phyloP scores from a whole-genome alignment of 2,329 filamentous ascomycete genomes.

The Tolypocladium ovalisporum region DNA sequence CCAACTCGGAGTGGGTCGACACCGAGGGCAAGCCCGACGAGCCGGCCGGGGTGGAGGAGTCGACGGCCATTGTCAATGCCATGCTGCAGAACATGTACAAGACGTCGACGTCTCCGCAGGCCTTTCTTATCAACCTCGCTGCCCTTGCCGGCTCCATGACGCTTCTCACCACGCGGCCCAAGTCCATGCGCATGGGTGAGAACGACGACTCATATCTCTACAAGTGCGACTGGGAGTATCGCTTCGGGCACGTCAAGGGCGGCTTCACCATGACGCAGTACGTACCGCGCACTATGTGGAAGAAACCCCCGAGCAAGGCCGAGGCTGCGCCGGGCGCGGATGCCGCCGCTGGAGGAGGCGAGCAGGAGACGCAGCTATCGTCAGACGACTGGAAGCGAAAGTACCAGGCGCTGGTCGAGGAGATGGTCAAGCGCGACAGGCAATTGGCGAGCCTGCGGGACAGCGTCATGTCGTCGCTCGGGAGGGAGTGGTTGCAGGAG shows the following conservation, averaged over 20 bases:
- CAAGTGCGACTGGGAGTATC: constrained; percentile 42
- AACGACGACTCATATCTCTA: constrained; percentile 33
- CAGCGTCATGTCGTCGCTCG: constrained; percentile 28
- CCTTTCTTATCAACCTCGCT: constrained; percentile 48
- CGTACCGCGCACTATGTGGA: constrained; percentile 33
- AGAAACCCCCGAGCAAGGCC: constrained; percentile 15
- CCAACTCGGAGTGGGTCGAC: constrained; percentile 42
- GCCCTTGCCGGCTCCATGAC: constrained; percentile 43
- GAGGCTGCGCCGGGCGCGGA: not conserved
- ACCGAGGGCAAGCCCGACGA: constrained; percentile 29
- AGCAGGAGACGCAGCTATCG: constrained; percentile 9
- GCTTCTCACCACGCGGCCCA: constrained; percentile 31
- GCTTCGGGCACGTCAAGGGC: constrained; percentile 40
- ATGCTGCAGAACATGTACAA: constrained; percentile 42
- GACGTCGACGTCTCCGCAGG: constrained; percentile 38
- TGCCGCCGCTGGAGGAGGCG: not conserved
- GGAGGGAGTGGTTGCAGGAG: constrained; percentile 5
- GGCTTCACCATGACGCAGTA: constrained; percentile 40
- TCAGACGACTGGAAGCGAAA: constrained; percentile 38
- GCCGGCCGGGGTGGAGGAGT: constrained; percentile 39
- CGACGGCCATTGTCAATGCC: constrained; percentile 39
- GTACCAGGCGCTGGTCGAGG: constrained; percentile 47
- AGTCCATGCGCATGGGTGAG: constrained; percentile 32
- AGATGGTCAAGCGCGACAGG: constrained; percentile 47
- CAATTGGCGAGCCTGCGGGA: constrained; percentile 33